Conservation (phyloP, 495 filamentous ascomycete species). For the Penicillium egyptiacum region DNA sequence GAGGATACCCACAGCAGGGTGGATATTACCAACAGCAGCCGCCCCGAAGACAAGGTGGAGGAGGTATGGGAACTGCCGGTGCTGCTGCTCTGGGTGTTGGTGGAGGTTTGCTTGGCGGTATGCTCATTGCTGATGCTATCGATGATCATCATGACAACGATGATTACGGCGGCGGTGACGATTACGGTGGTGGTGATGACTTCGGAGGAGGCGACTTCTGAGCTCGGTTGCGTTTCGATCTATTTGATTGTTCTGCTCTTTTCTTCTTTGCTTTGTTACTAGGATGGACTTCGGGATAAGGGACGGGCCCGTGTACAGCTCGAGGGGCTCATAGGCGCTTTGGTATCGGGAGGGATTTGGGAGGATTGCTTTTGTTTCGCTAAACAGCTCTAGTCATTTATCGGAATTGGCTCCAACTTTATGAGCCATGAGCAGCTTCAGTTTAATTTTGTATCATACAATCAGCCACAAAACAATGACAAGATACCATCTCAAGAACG, state of each 20-base stretch:
- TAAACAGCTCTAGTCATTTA: constrained; percentile 1
- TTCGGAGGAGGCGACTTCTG: constrained; percentile 58
- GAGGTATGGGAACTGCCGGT: constrained; percentile 65
- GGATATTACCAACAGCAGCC: constrained; percentile 47
- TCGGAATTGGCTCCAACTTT: background rate
- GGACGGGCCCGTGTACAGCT: background rate
- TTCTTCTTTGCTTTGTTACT: constrained; percentile 6
- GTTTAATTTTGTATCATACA: constrained; percentile 15
- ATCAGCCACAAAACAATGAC: background rate
- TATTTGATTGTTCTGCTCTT: constrained; percentile 7
- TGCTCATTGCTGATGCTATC: constrained; percentile 61
- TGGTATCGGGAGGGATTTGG: background rate
- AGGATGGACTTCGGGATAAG: background rate
- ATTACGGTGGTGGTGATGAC: constrained; percentile 34
- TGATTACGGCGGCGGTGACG: constrained; percentile 35
- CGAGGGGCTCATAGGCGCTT: constrained; percentile 11
- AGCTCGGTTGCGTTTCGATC: constrained; percentile 15
- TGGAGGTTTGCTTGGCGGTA: constrained; percentile 72
- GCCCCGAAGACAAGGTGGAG: constrained; percentile 27
- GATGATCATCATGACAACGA: constrained; percentile 52
- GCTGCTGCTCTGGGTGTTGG: constrained; percentile 76
- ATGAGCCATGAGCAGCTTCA: constrained; percentile 5
- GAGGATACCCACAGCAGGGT: constrained; percentile 44
- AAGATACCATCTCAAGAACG: background rate
- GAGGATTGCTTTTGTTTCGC: constrained; percentile 14